These are phyloP conservation scores for Tuber calosporum DNA, from an alignment of 495 filamentous ascomycete species.

Conservation along the genomic window DNA sequence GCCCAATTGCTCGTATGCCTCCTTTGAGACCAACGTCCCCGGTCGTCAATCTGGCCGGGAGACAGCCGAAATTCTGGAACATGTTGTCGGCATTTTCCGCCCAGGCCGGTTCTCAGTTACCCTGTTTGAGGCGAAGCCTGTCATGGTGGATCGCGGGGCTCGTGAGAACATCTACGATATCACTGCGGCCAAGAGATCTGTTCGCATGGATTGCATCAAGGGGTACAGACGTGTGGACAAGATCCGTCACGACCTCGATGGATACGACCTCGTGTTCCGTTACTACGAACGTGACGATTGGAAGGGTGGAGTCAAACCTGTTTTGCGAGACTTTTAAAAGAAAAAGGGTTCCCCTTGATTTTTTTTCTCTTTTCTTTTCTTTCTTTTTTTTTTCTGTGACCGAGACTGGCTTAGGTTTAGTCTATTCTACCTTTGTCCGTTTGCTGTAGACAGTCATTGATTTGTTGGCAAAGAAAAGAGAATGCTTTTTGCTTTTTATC, in stretches of 20 bases:
- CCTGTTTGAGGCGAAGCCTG: slow-evolving; percentile 81
- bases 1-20: slow-evolving; percentile 95
- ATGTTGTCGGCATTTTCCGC: slow-evolving; percentile 91
- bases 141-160: slow-evolving; percentile 44
- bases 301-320: slow-evolving; percentile 50
- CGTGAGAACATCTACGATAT: slow-evolving; percentile 40
- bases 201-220: slow-evolving; percentile 71
- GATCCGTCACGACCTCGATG: slow-evolving; percentile 95
- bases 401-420: background rate
- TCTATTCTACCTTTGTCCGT: background rate
- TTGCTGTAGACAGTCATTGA: background rate
- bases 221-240: slow-evolving; percentile 89
- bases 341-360: background rate
- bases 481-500: background rate
- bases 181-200: slow-evolving; percentile 47
- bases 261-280: slow-evolving; percentile 93
- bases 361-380: background rate
- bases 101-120: slow-evolving; percentile 96
- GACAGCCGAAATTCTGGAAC: slow-evolving; percentile 82
- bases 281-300: slow-evolving; percentile 92
- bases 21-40: slow-evolving; percentile 99
- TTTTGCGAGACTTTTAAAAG: slow-evolving; percentile 33
- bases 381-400: background rate
- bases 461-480: background rate
- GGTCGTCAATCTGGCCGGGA: slow-evolving; percentile 77